These are phyloP conservation scores for Cutaneotrichosporon sp. DNA, from an alignment of 1,284 basidiomycete genomes.

Conservation along the genomic window DNA sequence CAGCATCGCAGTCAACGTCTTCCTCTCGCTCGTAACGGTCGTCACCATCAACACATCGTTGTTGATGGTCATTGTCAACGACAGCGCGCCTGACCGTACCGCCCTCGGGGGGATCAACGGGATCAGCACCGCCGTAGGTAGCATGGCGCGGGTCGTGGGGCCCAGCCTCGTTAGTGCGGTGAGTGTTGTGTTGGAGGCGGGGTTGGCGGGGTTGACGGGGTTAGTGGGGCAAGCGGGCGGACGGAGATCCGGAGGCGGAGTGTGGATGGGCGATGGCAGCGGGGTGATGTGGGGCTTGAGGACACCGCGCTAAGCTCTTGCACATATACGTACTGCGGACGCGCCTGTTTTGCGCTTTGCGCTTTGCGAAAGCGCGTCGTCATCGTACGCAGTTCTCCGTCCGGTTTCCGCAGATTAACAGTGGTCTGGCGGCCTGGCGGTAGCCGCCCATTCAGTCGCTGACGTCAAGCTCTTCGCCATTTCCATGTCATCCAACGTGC, in stretches of 20 bases:
- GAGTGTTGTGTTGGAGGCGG: slow-evolving; percentile 14
- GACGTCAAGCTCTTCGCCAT: slow-evolving; percentile 42
- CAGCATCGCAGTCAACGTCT: slow-evolving; percentile 38
- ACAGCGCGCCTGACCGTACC: slow-evolving; percentile 40
- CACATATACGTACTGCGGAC: no score
- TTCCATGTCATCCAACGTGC: slow-evolving; percentile 44
- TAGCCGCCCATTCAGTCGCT: background rate
- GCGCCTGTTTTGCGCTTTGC: no score
- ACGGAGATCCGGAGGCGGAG: no score
- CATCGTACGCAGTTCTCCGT: no score
- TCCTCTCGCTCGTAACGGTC: slow-evolving; percentile 40
- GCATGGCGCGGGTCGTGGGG: slow-evolving; percentile 46
- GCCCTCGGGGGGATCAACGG: slow-evolving; percentile 51
- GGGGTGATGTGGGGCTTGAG: no score
- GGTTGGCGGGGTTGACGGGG: no score
- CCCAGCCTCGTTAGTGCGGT: slow-evolving; percentile 44
- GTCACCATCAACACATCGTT: slow-evolving; percentile 37
- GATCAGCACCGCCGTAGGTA: slow-evolving; percentile 44
- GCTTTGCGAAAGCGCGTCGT: no score
- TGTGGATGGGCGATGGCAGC: no score
- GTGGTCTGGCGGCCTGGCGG: no score
- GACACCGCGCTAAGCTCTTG: no score
- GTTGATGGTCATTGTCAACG: slow-evolving; percentile 49
- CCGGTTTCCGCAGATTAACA: no score
- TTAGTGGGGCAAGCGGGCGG: no score